Percentiles rank a stretch among this genome's conserved stretches.
Conservation (phyloP, 2,329 filamentous ascomycete genomes). For the Epichloe sylvatica region DNA sequence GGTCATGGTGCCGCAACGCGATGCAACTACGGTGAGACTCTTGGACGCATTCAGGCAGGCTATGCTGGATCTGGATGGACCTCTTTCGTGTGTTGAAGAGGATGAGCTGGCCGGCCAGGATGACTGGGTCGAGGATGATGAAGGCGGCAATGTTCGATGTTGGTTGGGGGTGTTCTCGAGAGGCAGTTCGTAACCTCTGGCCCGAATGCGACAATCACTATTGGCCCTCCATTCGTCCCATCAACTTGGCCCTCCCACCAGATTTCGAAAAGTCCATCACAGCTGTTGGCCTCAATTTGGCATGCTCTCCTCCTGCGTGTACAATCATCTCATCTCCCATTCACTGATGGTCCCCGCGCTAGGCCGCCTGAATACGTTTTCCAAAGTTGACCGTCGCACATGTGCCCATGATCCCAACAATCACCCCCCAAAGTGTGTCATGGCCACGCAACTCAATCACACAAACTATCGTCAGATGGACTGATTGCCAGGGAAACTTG, state of each 20-base stretch:
- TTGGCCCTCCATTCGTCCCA: no score
- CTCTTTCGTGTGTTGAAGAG: conserved; percentile 41
- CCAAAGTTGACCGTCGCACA: not conserved
- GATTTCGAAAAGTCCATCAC: no score
- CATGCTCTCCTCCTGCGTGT: not conserved
- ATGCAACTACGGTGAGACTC: conserved; percentile 50
- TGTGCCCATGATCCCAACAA: not conserved
- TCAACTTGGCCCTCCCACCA: no score
- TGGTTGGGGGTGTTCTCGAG: conserved; percentile 51
- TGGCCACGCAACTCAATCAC: not conserved
- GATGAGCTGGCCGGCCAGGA: conserved; percentile 53
- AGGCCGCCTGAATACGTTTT: not conserved
- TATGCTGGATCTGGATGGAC: conserved; percentile 39
- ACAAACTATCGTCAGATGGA: not conserved
- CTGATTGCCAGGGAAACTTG: not conserved
- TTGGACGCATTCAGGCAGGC: conserved; percentile 45
- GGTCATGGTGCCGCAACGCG: conserved; percentile 68
- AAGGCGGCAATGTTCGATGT: conserved; percentile 40
- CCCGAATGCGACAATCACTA: no score
- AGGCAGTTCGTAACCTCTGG: conserved; percentile 12
- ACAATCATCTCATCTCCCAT: not conserved
- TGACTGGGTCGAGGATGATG: conserved; percentile 52
- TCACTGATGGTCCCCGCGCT: not conserved
- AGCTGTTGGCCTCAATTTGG: no score
- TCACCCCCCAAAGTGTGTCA: not conserved